Evolutionary conservation across 2,329 filamentous ascomycete species (phyloP).

Genomic region (Diaporthe sp.): DNA sequence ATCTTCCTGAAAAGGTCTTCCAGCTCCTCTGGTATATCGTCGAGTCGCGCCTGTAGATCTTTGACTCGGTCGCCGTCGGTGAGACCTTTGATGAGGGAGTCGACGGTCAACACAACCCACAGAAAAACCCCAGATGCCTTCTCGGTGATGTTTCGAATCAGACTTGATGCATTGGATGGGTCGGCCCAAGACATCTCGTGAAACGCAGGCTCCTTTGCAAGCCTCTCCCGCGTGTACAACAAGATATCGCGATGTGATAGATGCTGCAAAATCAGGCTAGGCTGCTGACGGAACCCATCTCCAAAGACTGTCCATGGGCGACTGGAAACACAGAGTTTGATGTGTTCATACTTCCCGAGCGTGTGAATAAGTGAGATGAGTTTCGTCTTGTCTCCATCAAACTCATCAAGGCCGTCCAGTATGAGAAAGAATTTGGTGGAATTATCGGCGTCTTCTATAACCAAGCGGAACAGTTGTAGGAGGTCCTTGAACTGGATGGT

Average conservation of each 20-base stretch:
- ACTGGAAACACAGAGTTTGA: neutral
- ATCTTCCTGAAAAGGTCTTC: neutral
- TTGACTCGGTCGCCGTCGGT: neutral
- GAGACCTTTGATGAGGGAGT: neutral
- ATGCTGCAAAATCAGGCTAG: neutral
- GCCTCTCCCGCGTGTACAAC: neutral
- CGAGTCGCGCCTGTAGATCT: neutral
- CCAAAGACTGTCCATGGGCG: neutral
- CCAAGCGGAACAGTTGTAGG: neutral
- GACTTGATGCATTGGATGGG: neutral
- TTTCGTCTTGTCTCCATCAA: neutral
- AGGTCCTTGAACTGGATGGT: neutral
- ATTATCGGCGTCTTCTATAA: neutral
- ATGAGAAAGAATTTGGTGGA: neutral
- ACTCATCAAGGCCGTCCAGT: neutral
- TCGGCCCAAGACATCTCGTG: neutral
- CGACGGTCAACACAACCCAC: neutral
- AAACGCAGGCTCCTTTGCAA: neutral
- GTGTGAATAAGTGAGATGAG: neutral
- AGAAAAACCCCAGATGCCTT: neutral
- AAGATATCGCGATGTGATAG: neutral
- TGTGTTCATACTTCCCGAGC: neutral
- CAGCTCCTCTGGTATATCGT: neutral
- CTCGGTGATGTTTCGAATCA: neutral
- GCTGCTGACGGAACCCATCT: neutral